Percentiles rank a stretch among this genome's conserved stretches.
Conservation (phyloP, 805 yeast species). For the Candida succiphila region DNA sequence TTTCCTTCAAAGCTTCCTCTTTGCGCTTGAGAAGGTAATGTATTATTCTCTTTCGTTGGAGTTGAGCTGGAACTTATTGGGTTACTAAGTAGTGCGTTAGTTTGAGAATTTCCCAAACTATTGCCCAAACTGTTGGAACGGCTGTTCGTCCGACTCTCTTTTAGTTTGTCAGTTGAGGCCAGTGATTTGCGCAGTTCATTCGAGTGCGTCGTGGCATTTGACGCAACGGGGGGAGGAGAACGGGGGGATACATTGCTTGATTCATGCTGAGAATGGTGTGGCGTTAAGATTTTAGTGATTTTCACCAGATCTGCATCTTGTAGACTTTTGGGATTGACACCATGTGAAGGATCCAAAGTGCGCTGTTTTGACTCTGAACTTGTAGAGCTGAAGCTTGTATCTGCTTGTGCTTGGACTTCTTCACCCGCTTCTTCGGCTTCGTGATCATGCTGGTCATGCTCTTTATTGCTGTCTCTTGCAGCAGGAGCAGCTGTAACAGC, state of each 20-base stretch:
- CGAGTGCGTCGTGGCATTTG: background rate
- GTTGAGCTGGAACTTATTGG: background rate
- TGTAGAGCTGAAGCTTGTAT: background rate
- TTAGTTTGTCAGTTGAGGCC: background rate
- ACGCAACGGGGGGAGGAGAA: background rate
- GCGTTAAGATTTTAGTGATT: background rate
- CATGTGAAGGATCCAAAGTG: background rate
- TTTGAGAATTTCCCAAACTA: too few relatives aligned
- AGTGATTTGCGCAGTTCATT: too few relatives aligned
- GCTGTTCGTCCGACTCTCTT: too few relatives aligned
- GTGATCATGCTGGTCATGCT: background rate
- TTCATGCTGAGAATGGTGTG: conserved; percentile 2
- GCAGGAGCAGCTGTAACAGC: background rate
- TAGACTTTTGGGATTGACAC: background rate
- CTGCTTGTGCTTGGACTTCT: background rate
- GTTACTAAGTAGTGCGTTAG: too few relatives aligned
- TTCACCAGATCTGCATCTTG: background rate
- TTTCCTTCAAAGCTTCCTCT: conserved; percentile 2
- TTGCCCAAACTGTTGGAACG: too few relatives aligned
- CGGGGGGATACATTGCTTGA: background rate
- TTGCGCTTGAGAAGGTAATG: background rate
- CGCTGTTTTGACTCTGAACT: background rate
- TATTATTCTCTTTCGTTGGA: background rate
- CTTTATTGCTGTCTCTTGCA: too few relatives aligned
- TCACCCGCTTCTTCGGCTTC: background rate